A percentile compares a stretch with the other conserved stretches of the same genome.
Evolutionary conservation across 345 rosid species (phyloP).

Genomic region (Lagerstroemia speciosa): DNA sequence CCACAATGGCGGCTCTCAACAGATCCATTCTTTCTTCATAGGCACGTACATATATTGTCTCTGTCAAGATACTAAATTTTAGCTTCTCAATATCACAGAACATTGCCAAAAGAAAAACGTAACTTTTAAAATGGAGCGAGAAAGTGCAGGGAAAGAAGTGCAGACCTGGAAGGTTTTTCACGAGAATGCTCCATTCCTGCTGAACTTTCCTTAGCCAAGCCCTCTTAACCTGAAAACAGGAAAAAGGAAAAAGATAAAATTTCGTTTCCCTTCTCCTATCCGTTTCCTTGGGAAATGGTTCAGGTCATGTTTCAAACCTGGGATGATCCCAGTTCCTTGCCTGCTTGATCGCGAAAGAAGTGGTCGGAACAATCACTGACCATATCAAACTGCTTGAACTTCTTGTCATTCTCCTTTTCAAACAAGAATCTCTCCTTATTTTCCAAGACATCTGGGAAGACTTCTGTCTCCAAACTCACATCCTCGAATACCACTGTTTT

Average conservation of each 20-base stretch:
- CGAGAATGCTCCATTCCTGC: constrained; percentile 78
- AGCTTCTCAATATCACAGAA: background rate
- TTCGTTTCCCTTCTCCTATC: background rate
- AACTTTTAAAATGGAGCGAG: background rate
- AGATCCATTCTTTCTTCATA: constrained; percentile 87
- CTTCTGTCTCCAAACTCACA: constrained; percentile 18
- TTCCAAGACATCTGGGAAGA: constrained; percentile 16
- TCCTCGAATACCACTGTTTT: constrained; percentile 16
- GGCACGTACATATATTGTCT: constrained; percentile 67
- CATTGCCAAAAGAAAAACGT: background rate
- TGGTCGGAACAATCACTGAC: constrained; percentile 68
- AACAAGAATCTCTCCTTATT: constrained; percentile 18
- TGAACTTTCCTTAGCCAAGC: constrained; percentile 81
- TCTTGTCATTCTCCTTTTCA: constrained; percentile 13
- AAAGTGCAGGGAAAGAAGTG: background rate
- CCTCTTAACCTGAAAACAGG: constrained; percentile 40
- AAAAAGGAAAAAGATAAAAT: constrained; percentile 5
- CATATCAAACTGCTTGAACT: constrained; percentile 66
- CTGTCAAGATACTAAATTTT: constrained; percentile 24
- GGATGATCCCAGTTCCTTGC: constrained; percentile 31
- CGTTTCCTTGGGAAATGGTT: constrained; percentile 2
- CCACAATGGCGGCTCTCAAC: constrained; percentile 68
- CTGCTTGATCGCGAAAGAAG: constrained; percentile 44
- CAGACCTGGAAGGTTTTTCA: constrained; percentile 71
- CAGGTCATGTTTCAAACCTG: constrained; percentile 44